Evolutionary conservation across 1,139 yeast genomes (phyloP).

Genomic region (Suhomyces guaymorum): DNA sequence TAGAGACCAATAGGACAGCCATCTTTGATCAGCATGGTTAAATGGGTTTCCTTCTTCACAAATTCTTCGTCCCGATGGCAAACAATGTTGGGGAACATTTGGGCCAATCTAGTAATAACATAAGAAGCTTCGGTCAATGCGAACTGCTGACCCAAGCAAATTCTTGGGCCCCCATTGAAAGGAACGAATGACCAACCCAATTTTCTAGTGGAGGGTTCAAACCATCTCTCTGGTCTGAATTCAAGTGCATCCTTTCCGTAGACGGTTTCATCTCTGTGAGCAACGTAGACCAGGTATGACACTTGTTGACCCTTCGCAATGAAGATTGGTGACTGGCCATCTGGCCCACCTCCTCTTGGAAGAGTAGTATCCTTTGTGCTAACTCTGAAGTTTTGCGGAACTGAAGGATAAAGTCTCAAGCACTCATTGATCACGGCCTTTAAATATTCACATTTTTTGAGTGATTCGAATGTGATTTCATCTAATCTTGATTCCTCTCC

Average conservation of each 20-base stretch:
- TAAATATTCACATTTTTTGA: constrained; percentile 52
- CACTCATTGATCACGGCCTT: constrained; percentile 51
- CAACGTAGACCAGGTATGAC: constrained; percentile 43
- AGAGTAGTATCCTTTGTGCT: constrained; percentile 48
- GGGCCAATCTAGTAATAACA: constrained; percentile 40
- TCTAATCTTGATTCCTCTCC: constrained; percentile 32
- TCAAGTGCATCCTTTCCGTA: constrained; percentile 52
- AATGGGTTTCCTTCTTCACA: constrained; percentile 34
- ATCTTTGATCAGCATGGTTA: constrained; percentile 21
- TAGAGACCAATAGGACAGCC: constrained; percentile 21
- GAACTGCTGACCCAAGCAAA: constrained; percentile 61
- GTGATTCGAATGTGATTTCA: constrained; percentile 47
- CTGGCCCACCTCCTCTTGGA: constrained; percentile 55
- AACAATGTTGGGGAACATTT: constrained; percentile 20
- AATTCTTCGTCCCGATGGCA: constrained; percentile 26
- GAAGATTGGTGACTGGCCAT: constrained; percentile 42
- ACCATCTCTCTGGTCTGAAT: constrained; percentile 57
- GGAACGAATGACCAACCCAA: constrained; percentile 56
- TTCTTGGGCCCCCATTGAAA: constrained; percentile 63
- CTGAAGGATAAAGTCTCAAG: constrained; percentile 57
- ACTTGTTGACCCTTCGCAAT: constrained; percentile 49
- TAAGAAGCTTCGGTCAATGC: constrained; percentile 59
- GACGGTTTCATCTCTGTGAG: constrained; percentile 45
- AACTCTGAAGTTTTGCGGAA: constrained; percentile 52
- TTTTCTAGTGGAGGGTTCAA: constrained; percentile 33